phyloP scores from a whole-genome alignment of 2,329 filamentous ascomycete genomes.

The Aspergillus fischeri region DNA sequence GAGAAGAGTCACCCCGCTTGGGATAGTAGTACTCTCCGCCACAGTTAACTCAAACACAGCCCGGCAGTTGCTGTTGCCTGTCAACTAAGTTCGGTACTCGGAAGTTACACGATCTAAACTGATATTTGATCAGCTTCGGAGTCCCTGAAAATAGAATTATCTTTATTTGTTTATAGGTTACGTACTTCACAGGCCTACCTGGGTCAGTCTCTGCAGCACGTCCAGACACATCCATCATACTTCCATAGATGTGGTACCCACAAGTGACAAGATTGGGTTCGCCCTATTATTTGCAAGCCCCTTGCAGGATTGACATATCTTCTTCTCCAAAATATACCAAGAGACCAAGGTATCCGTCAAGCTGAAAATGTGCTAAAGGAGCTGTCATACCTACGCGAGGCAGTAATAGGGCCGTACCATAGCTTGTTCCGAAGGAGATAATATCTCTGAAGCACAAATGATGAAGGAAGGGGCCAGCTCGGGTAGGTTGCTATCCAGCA shows the following conservation, averaged over 20 bases:
- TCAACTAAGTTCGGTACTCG: not conserved
- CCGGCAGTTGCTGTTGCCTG: not conserved
- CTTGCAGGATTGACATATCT: conserved; percentile 25
- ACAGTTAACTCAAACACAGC: too few species aligned
- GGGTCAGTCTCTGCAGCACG: too few species aligned
- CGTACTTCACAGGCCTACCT: not conserved
- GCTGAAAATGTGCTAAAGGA: conserved; percentile 28
- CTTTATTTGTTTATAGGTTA: not conserved
- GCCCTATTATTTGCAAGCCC: conserved; percentile 10
- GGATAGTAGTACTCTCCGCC: too few species aligned
- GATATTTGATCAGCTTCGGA: too few species aligned
- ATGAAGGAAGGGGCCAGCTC: conserved; percentile 44
- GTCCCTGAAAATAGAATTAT: not conserved
- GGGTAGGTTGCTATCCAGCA: conserved; percentile 42
- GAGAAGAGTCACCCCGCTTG: too few species aligned
- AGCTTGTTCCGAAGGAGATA: conserved; percentile 43
- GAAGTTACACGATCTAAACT: too few species aligned
- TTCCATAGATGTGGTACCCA: too few species aligned
- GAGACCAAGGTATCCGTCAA: conserved; percentile 30
- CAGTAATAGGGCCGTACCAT: conserved; percentile 31
- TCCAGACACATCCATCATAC: too few species aligned
- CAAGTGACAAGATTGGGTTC: too few species aligned
- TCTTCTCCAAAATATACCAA: conserved; percentile 29
- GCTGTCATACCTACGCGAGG: conserved; percentile 28
- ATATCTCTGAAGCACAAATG: conserved; percentile 46